These are phyloP conservation scores for Zizania latifolia DNA, from an alignment of 176 grass and related monocot genomes.

Conservation along the genomic window DNA sequence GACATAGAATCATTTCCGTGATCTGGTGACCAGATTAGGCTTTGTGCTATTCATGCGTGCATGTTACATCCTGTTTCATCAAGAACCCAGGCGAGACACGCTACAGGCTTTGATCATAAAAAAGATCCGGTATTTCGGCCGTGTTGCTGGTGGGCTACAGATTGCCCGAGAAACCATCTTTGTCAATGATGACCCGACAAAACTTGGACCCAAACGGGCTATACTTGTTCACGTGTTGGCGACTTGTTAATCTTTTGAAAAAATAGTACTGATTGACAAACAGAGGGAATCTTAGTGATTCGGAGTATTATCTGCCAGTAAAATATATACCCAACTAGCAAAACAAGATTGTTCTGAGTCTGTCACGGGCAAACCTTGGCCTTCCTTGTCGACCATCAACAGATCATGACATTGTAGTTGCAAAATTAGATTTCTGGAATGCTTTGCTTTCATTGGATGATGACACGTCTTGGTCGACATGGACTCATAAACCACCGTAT, in stretches of 20 bases:
- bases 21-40: neutral
- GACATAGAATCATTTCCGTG: no score
- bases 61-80: neutral
- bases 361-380: neutral
- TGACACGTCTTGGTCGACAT: slow-evolving; percentile 1
- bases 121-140: no score
- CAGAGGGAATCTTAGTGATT: neutral
- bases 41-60: neutral
- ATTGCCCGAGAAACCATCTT: no score
- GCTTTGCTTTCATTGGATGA: neutral
- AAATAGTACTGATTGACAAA: neutral
- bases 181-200: no score
- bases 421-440: slow-evolving; percentile 18
- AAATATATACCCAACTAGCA: no score
- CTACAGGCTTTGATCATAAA: no score
- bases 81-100: neutral
- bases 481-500: neutral
- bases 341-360: neutral
- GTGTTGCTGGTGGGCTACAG: no score
- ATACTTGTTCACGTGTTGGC: no score
- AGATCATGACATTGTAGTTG: neutral
- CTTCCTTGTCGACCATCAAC: neutral
- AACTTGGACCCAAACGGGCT: no score
- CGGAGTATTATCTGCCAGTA: neutral
- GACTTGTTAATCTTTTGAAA: no score